Base-by-base conservation (phyloP, 768 basidiomycete genomes). In the Mycena galericulata region DNA sequence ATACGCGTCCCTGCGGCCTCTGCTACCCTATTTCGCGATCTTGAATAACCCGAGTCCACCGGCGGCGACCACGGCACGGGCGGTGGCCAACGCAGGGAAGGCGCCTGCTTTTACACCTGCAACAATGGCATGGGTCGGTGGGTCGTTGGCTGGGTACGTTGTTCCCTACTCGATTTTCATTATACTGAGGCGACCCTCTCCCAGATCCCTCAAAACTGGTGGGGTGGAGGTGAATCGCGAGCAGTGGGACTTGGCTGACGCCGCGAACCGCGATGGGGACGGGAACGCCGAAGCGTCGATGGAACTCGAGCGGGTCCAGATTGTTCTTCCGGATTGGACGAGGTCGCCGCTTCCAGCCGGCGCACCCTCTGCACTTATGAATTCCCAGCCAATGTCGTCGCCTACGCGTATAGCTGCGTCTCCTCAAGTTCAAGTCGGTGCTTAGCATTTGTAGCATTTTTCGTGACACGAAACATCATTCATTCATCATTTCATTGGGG, bases 51-150 rank as follows among this genome's bases (percentile, higher is more conserved):
- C 94, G 0, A 82, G 85, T 26, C 92, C 91, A 22, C 86, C 86
- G 1, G 75, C 82, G 8, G 78, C 87, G 4, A 75, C 80, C 14
- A 84, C 87, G 8, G 82, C 87, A 38, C 80, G 87, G 49, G 89
- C 89, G 3, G 82, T 76, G 22, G 85, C 84, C 0, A 91, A 90
- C 69, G 90, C 90, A 2, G 97, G 96, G 2, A 92, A 89, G 72
- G 96, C 95, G 0, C 97, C 97, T 0, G 92, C 93, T 0, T 98
- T 97, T 80, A 82, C 90, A 4, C 92, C 96, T 1, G 89, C 90
- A 1, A 84, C 90, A 36, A 84, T 97, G 80, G 86, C 92, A 0
- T 99, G 97, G 97, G 90, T 99, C 14, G 97, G 97, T 5, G 97
- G 95, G 0, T 96, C 94, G 24, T 77, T 99, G 22, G 95, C 96